Evolutionary conservation across 2,329 filamentous ascomycete genomes (phyloP), one percentile per base, ranked within the genome.

Genomic region (Gnomoniopsis smithogilvyi): DNA sequence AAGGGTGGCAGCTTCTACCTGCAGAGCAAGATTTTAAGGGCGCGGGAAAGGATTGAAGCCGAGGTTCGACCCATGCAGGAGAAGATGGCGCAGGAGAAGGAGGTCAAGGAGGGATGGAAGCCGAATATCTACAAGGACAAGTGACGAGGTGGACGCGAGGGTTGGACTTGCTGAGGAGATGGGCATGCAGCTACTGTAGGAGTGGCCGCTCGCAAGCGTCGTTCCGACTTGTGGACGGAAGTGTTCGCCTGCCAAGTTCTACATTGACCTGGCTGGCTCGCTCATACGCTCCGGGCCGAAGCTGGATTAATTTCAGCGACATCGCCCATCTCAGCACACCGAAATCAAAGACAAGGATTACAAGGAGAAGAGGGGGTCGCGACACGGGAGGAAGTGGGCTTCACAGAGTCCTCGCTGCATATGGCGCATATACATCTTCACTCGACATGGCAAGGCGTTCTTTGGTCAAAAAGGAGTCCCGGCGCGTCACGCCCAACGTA

Each of bases 1-100:
- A 96, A 96, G 71, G 95, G 95, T 38, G 95, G 95, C 55, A 97
- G 92, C 69, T 99, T 99, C 76, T 99, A 99, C 75, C 81, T 99
- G 51, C 95, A 99, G 77, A 98, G 94, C 81, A 99, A 99, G 78
- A 86, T 99, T 57, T 77, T 98, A 67, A 83, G 95, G 63, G 95
- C 95, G 60, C 85, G 94, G 68, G 94, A 99, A 77, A 82, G 95
- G 64, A 89, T 99, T 76, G 94, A 98, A 78, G 82, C 89, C 68
- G 94, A 99, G 76, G 78, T 95, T 45, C 82, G 87, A 64, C 86
- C 90, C 60, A 83, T 87, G 61, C 80, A 86, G 68, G 88, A 91
- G 71, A 86, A 88, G 71, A 82, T 83, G 15, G 86, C 87, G 66
- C 80, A 86, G 68, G 92, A 96, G 70, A 87, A 88, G 58, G 92